Evolutionary conservation across 768 basidiomycete genomes (phyloP).

Genomic region (Epithele typhae): DNA sequence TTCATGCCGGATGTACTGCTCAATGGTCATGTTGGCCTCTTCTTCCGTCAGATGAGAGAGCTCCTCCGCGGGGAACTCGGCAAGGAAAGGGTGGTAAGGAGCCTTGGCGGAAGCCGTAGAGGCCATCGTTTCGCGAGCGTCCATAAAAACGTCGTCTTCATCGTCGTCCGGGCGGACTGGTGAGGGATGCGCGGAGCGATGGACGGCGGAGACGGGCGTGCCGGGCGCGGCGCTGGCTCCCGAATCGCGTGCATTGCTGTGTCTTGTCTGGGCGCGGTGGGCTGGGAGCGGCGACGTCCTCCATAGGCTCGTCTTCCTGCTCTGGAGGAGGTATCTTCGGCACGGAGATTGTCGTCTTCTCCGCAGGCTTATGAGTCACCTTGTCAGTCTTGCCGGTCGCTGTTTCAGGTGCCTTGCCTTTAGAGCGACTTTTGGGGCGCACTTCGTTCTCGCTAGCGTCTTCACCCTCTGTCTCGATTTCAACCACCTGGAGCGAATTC

Average conservation of each 20-base stretch:
- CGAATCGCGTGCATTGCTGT: no score
- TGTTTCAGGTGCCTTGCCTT: not conserved
- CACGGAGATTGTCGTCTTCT: no score
- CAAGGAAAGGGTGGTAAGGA: slow-evolving; percentile 19
- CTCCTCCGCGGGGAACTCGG: slow-evolving; percentile 20
- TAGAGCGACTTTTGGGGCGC: not conserved
- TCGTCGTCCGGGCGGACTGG: not conserved
- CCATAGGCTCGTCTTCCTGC: slow-evolving; percentile 3
- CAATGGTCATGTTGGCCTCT: slow-evolving; percentile 75
- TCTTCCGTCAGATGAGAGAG: slow-evolving; percentile 46
- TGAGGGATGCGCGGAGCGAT: slow-evolving; percentile 6
- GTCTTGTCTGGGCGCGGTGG: not conserved
- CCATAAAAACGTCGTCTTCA: not conserved
- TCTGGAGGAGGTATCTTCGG: no score
- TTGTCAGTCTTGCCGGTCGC: slow-evolving; percentile 2
- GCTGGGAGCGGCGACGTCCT: not conserved
- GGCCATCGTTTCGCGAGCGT: slow-evolving; percentile 2
- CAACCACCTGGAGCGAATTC: slow-evolving; percentile 13
- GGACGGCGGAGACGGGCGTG: slow-evolving; percentile 8
- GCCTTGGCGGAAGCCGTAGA: not conserved
- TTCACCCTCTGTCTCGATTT: slow-evolving; percentile 16
- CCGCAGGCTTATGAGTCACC: no score
- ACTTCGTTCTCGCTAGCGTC: not conserved
- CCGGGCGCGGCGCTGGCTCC: not conserved
- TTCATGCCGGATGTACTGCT: slow-evolving; percentile 79